These are phyloP conservation scores for Thymus mandschuricus DNA, from an alignment of 257 asterid genomes.

Conservation along the genomic window DNA sequence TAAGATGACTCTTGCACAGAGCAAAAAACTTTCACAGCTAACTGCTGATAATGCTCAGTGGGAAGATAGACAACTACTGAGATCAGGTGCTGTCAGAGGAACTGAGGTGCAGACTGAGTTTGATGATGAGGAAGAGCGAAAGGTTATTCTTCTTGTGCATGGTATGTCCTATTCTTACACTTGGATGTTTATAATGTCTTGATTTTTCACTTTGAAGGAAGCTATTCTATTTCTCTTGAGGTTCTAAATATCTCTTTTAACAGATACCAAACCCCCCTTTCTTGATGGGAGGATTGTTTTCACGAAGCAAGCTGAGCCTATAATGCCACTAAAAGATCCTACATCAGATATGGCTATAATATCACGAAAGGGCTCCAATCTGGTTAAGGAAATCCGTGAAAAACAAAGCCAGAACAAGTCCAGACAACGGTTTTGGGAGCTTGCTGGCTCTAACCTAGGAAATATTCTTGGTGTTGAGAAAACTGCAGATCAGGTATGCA, in stretches of 20 bases:
- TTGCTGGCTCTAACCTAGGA: slow-evolving; percentile 96
- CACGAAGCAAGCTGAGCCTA: slow-evolving; percentile 93
- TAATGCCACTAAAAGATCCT: slow-evolving; percentile 95
- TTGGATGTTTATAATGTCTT: slow-evolving; percentile 21
- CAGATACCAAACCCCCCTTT: slow-evolving; percentile 99
- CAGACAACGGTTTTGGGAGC: slow-evolving; percentile 98
- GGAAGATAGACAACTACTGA: slow-evolving; percentile 96
- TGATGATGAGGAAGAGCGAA: slow-evolving; percentile 94
- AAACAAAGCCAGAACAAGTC: slow-evolving; percentile 93
- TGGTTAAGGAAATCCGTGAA: slow-evolving; percentile 91
- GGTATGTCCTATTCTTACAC: slow-evolving; percentile 48
- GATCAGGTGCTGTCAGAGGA: slow-evolving; percentile 98
- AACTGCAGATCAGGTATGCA: slow-evolving; percentile 82
- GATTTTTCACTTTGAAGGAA: slow-evolving; percentile 25
- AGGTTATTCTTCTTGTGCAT: slow-evolving; percentile 94
- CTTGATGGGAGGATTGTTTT: slow-evolving; percentile 95
- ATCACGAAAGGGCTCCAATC: slow-evolving; percentile 87
- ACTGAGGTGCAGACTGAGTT: slow-evolving; percentile 95
- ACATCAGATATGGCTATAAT: slow-evolving; percentile 99
- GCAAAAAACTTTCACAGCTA: slow-evolving; percentile 89
- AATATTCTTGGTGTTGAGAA: slow-evolving; percentile 97
- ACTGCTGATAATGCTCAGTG: slow-evolving; percentile 99
- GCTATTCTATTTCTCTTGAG: slow-evolving; percentile 16
- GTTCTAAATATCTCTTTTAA: slow-evolving; percentile 34
- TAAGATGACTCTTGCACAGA: slow-evolving; percentile 94